Conservation (phyloP, 768 basidiomycete species). For the Amanita rubescens region DNA sequence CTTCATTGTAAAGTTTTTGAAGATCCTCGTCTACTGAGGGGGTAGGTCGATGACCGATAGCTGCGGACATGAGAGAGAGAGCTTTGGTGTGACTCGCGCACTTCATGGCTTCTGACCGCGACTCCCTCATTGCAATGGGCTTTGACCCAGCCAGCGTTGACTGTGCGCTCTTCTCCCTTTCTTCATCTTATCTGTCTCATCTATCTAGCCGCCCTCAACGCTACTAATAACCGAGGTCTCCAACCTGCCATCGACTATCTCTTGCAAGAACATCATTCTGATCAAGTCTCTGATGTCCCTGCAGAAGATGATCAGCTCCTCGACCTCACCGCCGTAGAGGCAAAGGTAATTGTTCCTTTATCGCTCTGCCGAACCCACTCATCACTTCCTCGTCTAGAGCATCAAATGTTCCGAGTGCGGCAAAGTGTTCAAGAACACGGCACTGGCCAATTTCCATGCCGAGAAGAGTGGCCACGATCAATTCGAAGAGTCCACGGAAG, state of each 20-base stretch:
- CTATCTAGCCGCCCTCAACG: constrained; percentile 75
- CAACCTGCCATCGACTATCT: constrained; percentile 91
- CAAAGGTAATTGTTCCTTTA: constrained; percentile 41
- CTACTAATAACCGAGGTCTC: constrained; percentile 75
- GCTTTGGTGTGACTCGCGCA: too few relatives aligned
- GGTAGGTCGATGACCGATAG: constrained; percentile 14
- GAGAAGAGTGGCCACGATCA: constrained; percentile 94
- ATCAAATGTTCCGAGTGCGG: constrained; percentile 81
- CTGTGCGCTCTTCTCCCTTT: constrained; percentile 39
- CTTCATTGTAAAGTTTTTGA: constrained; percentile 68
- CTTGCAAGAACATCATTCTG: constrained; percentile 69
- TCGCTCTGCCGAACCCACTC: background rate
- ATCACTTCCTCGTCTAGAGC: constrained; percentile 36
- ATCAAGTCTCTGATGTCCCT: constrained; percentile 62
- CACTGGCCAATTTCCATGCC: constrained; percentile 86
- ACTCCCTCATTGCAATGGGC: constrained; percentile 77
- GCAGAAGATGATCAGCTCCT: constrained; percentile 50
- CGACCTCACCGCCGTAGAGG: constrained; percentile 34
- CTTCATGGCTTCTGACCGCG: constrained; percentile 55
- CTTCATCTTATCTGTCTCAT: constrained; percentile 10
- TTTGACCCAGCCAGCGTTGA: constrained; percentile 81
- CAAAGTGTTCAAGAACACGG: constrained; percentile 81
- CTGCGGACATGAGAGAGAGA: constrained; percentile 16
- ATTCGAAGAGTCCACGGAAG: constrained; percentile 93
- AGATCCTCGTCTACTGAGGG: constrained; percentile 63